Conservation (phyloP, 306 rosid genomes). For the Astragalus membranaceus region DNA sequence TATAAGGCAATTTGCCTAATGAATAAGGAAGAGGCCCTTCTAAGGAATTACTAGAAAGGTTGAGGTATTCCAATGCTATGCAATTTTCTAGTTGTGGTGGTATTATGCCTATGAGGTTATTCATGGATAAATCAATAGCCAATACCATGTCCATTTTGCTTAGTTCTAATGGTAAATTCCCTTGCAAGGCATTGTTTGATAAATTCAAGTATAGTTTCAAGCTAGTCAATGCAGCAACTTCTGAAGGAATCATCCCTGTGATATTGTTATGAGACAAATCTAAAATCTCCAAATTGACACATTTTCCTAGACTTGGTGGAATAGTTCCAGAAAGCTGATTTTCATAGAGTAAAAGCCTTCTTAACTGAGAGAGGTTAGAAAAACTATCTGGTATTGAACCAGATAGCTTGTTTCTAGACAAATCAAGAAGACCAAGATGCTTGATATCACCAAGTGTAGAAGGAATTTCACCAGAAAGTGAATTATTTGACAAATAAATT, state of each 20-base stretch:
- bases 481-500: constrained; percentile 65
- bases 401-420: constrained; percentile 72
- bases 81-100: constrained; percentile 82
- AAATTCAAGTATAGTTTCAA: constrained; percentile 80
- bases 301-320: constrained; percentile 72
- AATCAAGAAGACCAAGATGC: constrained; percentile 77
- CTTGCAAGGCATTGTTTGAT: constrained; percentile 60
- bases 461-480: constrained; percentile 80
- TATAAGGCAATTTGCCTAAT: constrained; percentile 63
- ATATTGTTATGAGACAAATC: constrained; percentile 77
- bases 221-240: constrained; percentile 82
- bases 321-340: constrained; percentile 78
- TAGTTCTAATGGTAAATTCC: constrained; percentile 67
- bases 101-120: constrained; percentile 63
- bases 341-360: constrained; percentile 65
- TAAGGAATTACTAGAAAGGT: constrained; percentile 62
- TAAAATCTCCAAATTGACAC: constrained; percentile 71
- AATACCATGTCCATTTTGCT: constrained; percentile 97
- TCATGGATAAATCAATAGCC: constrained; percentile 69
- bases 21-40: constrained; percentile 65
- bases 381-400: constrained; percentile 85
- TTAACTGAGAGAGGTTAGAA: constrained; percentile 68
- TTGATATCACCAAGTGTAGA: constrained; percentile 51
- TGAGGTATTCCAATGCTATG: constrained; percentile 72
- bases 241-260: constrained; percentile 61